These are phyloP conservation scores for Malassezia brasiliensis DNA, from an alignment of 1,284 basidiomycete genomes.

Conservation along the genomic window DNA sequence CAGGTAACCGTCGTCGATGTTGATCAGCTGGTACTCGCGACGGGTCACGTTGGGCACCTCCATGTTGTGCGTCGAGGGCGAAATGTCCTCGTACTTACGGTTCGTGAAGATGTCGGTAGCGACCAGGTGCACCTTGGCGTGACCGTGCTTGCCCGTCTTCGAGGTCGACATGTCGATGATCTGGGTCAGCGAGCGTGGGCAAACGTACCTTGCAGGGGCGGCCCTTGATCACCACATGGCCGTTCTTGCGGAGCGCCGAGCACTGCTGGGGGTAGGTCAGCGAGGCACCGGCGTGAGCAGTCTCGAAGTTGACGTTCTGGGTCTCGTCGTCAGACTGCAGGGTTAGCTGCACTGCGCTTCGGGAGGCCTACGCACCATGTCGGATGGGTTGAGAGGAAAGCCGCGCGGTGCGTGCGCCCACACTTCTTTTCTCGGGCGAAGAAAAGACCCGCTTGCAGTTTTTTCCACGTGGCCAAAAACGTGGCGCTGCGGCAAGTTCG, in stretches of 20 bases:
- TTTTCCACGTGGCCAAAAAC: neutral
- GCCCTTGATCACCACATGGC: conserved; percentile 95
- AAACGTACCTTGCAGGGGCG: conserved; percentile 74
- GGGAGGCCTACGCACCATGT: conserved; percentile 7
- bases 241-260: conserved; percentile 81
- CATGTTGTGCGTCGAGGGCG: conserved; percentile 97
- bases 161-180: conserved; percentile 81
- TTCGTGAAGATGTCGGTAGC: conserved; percentile 65
- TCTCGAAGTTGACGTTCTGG: conserved; percentile 81
- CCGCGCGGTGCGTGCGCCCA: neutral
- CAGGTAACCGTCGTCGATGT: conserved; percentile 61
- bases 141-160: conserved; percentile 93
- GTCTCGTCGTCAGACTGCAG: conserved; percentile 62
- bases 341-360: neutral
- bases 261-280: conserved; percentile 68
- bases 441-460: conserved; percentile 7
- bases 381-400: neutral
- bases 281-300: conserved; percentile 51
- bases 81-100: conserved; percentile 71
- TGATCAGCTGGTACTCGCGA: conserved; percentile 81
- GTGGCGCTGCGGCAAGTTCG: conserved; percentile 14
- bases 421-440: conserved; percentile 2
- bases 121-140: conserved; percentile 97
- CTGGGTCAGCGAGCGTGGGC: conserved; percentile 12
- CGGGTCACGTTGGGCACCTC: conserved; percentile 90